Evolutionary conservation across 805 yeast genomes (phyloP).

Genomic region (Candida andamanensis): DNA sequence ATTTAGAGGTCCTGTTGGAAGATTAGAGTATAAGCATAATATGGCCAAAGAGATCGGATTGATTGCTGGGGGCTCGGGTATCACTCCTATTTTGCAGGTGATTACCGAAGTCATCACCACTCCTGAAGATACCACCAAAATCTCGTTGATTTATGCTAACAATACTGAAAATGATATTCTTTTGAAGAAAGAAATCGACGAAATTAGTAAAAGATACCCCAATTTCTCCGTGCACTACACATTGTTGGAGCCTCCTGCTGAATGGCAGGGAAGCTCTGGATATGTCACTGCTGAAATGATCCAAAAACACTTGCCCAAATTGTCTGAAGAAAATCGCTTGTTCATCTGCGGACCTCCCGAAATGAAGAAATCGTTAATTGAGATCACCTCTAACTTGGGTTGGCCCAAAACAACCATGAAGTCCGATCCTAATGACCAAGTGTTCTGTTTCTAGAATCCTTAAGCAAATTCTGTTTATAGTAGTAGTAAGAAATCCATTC

Average conservation of each 20-base stretch:
- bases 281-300: constrained; percentile 56
- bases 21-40: constrained; percentile 54
- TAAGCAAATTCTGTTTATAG: not conserved
- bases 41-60: constrained; percentile 60
- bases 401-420: constrained; percentile 49
- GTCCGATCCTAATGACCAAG: constrained; percentile 48
- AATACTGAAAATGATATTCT: constrained; percentile 74
- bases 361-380: constrained; percentile 52
- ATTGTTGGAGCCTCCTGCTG: constrained; percentile 38
- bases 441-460: constrained; percentile 45
- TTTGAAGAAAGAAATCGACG: constrained; percentile 67
- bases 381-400: constrained; percentile 53
- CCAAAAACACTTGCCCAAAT: constrained; percentile 46
- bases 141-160: constrained; percentile 64
- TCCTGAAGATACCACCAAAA: constrained; percentile 57
- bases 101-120: constrained; percentile 65
- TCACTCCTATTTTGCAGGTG: constrained; percentile 85
- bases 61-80: constrained; percentile 85
- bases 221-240: constrained; percentile 57
- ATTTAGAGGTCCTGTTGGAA: constrained; percentile 78
- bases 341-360: constrained; percentile 73
- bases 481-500: not conserved
- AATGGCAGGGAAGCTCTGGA: constrained; percentile 60
- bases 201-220: constrained; percentile 58
- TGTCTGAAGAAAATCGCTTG: constrained; percentile 47